phyloP scores from a whole-genome alignment of 1,284 basidiomycete genomes.

The Ceratobasidium theobromae region DNA sequence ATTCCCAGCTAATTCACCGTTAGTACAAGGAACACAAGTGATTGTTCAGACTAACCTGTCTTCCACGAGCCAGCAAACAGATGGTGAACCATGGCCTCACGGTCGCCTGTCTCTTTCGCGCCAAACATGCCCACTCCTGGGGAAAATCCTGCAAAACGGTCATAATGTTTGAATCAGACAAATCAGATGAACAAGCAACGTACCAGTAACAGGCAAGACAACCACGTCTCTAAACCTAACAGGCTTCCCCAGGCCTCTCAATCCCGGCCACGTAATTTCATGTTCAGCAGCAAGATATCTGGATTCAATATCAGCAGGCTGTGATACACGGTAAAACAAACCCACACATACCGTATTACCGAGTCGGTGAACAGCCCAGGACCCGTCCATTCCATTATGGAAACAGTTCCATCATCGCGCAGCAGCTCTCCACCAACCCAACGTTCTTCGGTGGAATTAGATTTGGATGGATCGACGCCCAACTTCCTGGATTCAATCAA shows the following conservation, averaged over 20 bases:
- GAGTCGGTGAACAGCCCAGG: slow-evolving; percentile 42
- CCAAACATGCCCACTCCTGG: slow-evolving; percentile 37
- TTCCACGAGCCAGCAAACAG: slow-evolving; percentile 35
- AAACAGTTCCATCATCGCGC: slow-evolving; percentile 36
- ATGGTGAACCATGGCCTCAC: slow-evolving; percentile 37
- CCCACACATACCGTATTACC: slow-evolving; percentile 40
- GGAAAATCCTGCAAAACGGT: slow-evolving; percentile 33
- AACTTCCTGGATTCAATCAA: slow-evolving; percentile 28
- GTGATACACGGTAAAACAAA: not conserved
- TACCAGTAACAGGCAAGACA: slow-evolving; percentile 43
- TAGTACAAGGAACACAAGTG: not conserved
- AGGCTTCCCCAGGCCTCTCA: slow-evolving; percentile 43
- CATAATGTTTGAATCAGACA: not conserved
- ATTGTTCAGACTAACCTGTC: not conserved
- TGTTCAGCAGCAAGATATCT: slow-evolving; percentile 44
- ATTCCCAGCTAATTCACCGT: not conserved
- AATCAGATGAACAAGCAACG: not conserved
- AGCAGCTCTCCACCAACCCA: slow-evolving; percentile 34
- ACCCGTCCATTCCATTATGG: slow-evolving; percentile 47
- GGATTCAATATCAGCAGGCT: not conserved
- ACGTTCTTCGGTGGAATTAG: slow-evolving; percentile 16
- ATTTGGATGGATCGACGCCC: not conserved
- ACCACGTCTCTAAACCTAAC: slow-evolving; percentile 45
- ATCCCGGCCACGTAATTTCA: slow-evolving; percentile 44
- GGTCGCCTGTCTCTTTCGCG: slow-evolving; percentile 25